A percentile compares a stretch with the other conserved stretches of the same genome.
phyloP scores from a whole-genome alignment of 805 yeast species.

The Barnettozyma sp. region DNA sequence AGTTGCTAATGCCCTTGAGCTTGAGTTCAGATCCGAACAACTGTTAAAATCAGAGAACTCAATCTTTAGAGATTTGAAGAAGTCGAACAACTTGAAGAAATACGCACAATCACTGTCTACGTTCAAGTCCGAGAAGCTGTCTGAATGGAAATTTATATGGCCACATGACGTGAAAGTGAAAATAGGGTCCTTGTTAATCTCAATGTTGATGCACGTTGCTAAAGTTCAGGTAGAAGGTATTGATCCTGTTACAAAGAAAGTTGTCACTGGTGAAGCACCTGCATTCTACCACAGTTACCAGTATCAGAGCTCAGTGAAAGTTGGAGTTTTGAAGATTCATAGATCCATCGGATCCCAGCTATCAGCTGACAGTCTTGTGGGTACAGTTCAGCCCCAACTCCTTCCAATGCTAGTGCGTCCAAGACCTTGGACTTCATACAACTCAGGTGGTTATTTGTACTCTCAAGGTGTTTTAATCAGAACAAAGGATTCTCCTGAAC shows the following conservation, averaged over 20 bases:
- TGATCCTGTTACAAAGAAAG: constrained; percentile 71
- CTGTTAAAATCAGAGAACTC: constrained; percentile 51
- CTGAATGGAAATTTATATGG: constrained; percentile 41
- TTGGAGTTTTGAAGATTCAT: constrained; percentile 79
- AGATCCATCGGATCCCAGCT: constrained; percentile 57
- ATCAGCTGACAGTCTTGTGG: constrained; percentile 56
- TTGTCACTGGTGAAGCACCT: constrained; percentile 70
- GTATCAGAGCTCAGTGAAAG: constrained; percentile 65
- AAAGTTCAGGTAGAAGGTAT: constrained; percentile 70
- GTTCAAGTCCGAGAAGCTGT: constrained; percentile 31
- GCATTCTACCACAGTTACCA: constrained; percentile 89
- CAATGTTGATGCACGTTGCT: constrained; percentile 75
- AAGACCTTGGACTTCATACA: constrained; percentile 77
- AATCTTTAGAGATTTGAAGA: constrained; percentile 44
- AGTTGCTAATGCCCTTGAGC: constrained; percentile 79
- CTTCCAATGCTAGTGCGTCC: constrained; percentile 92
- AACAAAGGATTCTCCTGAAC: constrained; percentile 82
- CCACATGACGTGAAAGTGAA: constrained; percentile 54
- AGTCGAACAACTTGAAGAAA: constrained; percentile 27
- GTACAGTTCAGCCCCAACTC: constrained; percentile 74
- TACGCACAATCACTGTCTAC: constrained; percentile 22
- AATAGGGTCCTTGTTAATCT: constrained; percentile 73
- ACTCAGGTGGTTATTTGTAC: constrained; percentile 78
- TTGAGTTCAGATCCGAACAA: constrained; percentile 71
- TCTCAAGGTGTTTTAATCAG: constrained; percentile 61